Conservation (phyloP, 768 basidiomycete genomes). For the Gloeophyllum trabeum region DNA sequence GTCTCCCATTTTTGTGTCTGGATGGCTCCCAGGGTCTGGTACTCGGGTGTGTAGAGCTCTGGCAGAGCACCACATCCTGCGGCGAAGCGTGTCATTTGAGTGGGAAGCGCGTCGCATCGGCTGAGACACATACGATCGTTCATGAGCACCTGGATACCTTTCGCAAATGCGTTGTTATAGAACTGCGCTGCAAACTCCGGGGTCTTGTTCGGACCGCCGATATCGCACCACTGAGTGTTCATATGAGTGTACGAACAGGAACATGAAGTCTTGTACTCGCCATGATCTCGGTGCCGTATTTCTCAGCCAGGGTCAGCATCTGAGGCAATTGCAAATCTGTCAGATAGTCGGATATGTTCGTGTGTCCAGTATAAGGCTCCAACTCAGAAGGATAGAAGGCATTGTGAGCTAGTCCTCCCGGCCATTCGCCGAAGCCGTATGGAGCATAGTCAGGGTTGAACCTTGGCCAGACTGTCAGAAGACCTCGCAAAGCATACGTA, state of each 20-base stretch:
- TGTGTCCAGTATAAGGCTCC: constrained; percentile 43
- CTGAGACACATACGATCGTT: constrained; percentile 25
- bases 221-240: constrained; percentile 8
- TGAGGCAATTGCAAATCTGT: constrained; percentile 37
- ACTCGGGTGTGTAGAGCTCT: constrained; percentile 49
- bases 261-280: constrained; percentile 15
- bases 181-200: constrained; percentile 31
- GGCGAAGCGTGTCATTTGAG: neutral
- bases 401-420: constrained; percentile 42
- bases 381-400: constrained; percentile 31
- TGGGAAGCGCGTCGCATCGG: neutral
- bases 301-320: constrained; percentile 24
- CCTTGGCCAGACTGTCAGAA: constrained; percentile 22
- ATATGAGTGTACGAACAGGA: constrained; percentile 21
- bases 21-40: constrained; percentile 32
- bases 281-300: constrained; percentile 9
- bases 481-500: constrained; percentile 4
- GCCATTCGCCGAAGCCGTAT: constrained; percentile 40
- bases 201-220: constrained; percentile 31
- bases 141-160: constrained; percentile 35
- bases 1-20: constrained; percentile 44
- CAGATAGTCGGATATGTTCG: constrained; percentile 39
- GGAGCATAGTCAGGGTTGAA: constrained; percentile 40
- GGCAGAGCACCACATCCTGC: constrained; percentile 37
- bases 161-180: constrained; percentile 27